phyloP scores from a whole-genome alignment of 176 grass and related monocot species.

The Stipa capillata region DNA sequence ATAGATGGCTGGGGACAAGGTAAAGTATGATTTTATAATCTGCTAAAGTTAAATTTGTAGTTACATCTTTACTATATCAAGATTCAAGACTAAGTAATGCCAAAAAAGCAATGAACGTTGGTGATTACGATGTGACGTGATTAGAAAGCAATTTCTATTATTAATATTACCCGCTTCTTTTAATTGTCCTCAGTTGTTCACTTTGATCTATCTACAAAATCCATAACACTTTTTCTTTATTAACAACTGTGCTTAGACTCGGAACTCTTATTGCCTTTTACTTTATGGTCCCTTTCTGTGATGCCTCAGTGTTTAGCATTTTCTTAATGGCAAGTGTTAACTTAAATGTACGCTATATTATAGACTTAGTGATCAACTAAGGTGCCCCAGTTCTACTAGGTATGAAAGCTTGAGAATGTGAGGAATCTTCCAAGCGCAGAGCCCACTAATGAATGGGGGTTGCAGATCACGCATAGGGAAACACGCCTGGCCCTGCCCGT shows the following conservation, averaged over 20 bases:
- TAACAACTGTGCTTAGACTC: constrained; percentile 18
- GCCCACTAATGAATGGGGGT: constrained; percentile 37
- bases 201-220: constrained; percentile 10
- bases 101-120: not conserved
- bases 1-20: not conserved
- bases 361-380: constrained; percentile 67
- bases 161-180: not conserved
- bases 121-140: not conserved
- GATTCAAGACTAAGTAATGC: not conserved
- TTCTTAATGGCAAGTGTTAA: constrained; percentile 46
- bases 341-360: constrained; percentile 37
- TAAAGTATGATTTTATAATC: constrained; percentile 18
- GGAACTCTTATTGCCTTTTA: constrained; percentile 31
- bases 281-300: constrained; percentile 32
- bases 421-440: constrained; percentile 56
- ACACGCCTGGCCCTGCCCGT: too few species aligned
- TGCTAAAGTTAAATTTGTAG: not conserved
- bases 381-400: constrained; percentile 33
- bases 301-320: constrained; percentile 30
- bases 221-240: constrained; percentile 12
- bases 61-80: constrained; percentile 3
- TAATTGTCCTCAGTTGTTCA: not conserved
- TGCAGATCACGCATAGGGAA: too few species aligned
- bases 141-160: not conserved
- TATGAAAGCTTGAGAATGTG: constrained; percentile 45